A percentile compares a stretch with the other conserved stretches of the same genome.
phyloP scores from a whole-genome alignment of 352 stramenopile genomes.

The Phytophthora kernoviae region DNA sequence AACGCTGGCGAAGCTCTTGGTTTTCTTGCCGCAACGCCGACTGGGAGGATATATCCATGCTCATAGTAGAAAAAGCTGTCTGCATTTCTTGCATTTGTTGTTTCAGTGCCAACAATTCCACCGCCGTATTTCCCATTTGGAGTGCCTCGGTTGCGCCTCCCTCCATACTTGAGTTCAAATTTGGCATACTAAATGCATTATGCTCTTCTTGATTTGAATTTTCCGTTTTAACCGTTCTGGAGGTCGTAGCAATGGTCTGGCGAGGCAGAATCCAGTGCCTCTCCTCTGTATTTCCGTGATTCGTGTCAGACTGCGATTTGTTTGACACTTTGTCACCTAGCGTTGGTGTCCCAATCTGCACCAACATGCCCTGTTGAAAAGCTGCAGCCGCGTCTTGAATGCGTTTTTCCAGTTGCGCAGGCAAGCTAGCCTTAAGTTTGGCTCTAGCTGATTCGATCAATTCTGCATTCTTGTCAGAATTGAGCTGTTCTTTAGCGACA shows the following conservation, averaged over 20 bases:
- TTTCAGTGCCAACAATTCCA: background rate
- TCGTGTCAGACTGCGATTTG: background rate
- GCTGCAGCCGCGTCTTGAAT: background rate
- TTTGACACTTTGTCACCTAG: background rate
- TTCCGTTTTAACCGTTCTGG: background rate
- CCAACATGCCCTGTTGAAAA: background rate
- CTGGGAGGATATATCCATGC: background rate
- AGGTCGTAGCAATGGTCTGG: background rate
- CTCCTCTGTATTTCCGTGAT: background rate
- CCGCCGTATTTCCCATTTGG: background rate
- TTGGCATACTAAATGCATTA: background rate
- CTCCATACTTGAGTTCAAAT: background rate
- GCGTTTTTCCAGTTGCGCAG: background rate
- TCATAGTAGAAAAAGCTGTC: background rate
- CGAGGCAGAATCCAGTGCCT: background rate
- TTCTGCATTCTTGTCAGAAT: background rate
- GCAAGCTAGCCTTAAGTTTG: background rate
- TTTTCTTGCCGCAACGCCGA: background rate
- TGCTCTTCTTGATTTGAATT: background rate
- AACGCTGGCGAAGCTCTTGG: background rate
- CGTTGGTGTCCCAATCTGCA: background rate
- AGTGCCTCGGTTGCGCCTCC: background rate
- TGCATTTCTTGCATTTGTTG: constrained; percentile 1
- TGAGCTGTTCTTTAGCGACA: background rate
- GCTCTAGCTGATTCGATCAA: background rate